Evolutionary conservation across 2,329 filamentous ascomycete species (phyloP).

Genomic region (Endothia cerciana): DNA sequence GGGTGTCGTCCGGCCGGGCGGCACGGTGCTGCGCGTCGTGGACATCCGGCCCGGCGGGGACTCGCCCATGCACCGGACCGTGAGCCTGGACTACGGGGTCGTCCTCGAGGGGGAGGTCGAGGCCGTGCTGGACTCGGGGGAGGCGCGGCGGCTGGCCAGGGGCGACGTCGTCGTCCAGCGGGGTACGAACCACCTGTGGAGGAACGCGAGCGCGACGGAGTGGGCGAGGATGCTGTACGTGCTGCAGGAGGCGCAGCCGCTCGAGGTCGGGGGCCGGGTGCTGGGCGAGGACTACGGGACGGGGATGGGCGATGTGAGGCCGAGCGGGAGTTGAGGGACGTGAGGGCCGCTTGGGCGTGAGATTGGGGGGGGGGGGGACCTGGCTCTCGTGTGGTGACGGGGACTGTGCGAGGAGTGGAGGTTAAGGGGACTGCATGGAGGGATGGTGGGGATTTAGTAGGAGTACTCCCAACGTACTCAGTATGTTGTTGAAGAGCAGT

Average conservation of each 20-base stretch:
- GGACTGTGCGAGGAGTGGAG: neutral
- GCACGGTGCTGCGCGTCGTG: constrained; percentile 48
- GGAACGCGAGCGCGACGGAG: constrained; percentile 42
- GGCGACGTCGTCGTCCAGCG: constrained; percentile 55
- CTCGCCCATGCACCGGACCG: constrained; percentile 50
- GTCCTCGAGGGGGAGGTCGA: constrained; percentile 54
- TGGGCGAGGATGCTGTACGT: constrained; percentile 48
- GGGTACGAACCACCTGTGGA: constrained; percentile 50
- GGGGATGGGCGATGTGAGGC: constrained; percentile 31
- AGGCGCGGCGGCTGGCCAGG: constrained; percentile 44
- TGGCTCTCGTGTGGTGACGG: too few species aligned
- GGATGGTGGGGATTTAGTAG: too few species aligned
- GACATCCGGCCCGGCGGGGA: constrained; percentile 48
- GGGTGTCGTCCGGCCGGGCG: constrained; percentile 51
- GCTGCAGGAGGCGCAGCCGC: constrained; percentile 35
- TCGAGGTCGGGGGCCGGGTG: constrained; percentile 34
- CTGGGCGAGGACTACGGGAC: constrained; percentile 36
- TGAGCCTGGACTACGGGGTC: constrained; percentile 53
- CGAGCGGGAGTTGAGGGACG: constrained; percentile 21
- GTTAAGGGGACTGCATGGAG: neutral
- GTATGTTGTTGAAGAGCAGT: too few species aligned
- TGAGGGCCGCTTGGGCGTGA: neutral
- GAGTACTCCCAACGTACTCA: too few species aligned
- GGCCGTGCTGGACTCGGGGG: constrained; percentile 51
- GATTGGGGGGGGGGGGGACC: neutral